phyloP scores from a whole-genome alignment of 305 asterid species.

The Euphrasia arctica region DNA sequence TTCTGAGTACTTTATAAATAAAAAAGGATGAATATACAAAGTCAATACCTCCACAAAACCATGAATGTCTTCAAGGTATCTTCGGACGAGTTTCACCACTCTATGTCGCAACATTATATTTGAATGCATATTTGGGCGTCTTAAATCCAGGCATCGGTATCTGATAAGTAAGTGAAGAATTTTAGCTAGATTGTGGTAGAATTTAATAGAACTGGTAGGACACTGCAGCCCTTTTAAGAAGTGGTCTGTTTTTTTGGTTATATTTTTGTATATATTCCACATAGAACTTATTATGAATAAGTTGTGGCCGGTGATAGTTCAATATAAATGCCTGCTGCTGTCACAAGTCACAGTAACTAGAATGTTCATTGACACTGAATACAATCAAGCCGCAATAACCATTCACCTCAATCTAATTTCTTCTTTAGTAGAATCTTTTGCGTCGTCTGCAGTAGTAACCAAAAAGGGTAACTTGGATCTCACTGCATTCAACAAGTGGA shows the following conservation, averaged over 20 bases:
- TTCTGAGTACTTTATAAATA: neutral
- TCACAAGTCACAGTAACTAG: constrained; percentile 2
- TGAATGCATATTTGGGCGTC: constrained; percentile 71
- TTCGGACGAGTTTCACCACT: constrained; percentile 83
- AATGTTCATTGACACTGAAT: constrained; percentile 8
- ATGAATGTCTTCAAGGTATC: constrained; percentile 86
- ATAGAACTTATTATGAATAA: constrained; percentile 8
- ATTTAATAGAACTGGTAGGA: constrained; percentile 8
- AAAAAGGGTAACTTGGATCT: constrained; percentile 79
- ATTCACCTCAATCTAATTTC: constrained; percentile 85
- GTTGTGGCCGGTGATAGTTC: neutral
- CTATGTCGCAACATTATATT: constrained; percentile 85
- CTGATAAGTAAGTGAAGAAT: constrained; percentile 37
- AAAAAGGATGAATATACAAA: constrained; percentile 17
- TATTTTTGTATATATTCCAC: too few species aligned
- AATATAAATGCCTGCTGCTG: neutral
- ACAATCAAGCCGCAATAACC: constrained; percentile 3
- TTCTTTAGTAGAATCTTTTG: constrained; percentile 74
- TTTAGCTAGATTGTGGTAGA: constrained; percentile 17
- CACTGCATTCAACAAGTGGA: constrained; percentile 73
- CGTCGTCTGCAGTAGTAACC: constrained; percentile 86
- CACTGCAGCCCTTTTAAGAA: too few species aligned
- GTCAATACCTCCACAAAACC: constrained; percentile 86
- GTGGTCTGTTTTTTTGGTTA: too few species aligned
- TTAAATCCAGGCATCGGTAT: constrained; percentile 92